Evolutionary conservation across 768 basidiomycete genomes (phyloP).

Genomic region (Termitomyces sp.): DNA sequence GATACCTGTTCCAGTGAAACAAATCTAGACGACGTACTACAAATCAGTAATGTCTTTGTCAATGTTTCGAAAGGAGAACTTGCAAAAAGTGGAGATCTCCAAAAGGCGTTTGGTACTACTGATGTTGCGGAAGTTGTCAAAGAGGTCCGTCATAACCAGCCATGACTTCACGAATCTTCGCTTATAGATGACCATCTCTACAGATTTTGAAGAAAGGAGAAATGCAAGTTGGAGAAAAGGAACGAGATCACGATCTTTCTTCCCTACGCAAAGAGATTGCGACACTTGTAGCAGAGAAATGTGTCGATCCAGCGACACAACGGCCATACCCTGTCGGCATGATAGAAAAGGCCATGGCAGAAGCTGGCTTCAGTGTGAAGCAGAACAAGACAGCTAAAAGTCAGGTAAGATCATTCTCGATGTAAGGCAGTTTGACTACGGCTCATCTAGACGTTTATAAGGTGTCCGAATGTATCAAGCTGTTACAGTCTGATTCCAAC

Average conservation of each 20-base stretch:
- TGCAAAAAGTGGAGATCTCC: constrained; percentile 83
- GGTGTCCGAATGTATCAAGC: constrained; percentile 88
- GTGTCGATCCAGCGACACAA: constrained; percentile 89
- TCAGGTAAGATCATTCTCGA: constrained; percentile 51
- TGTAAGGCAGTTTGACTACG: neutral
- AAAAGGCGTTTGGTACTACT: constrained; percentile 86
- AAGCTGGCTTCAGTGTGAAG: constrained; percentile 90
- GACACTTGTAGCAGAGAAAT: constrained; percentile 92
- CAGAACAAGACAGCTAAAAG: constrained; percentile 89
- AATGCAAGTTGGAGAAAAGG: constrained; percentile 95
- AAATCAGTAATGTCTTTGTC: constrained; percentile 92
- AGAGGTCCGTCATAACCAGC: constrained; percentile 51
- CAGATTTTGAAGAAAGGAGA: constrained; percentile 96
- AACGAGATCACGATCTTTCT: constrained; percentile 85
- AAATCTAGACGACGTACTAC: constrained; percentile 91
- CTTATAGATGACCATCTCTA: neutral
- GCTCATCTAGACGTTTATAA: constrained; percentile 20
- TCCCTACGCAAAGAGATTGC: constrained; percentile 87
- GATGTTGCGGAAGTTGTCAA: constrained; percentile 71
- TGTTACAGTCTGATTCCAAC: constrained; percentile 76
- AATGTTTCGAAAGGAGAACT: constrained; percentile 97
- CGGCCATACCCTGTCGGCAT: constrained; percentile 90
- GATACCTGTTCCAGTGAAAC: constrained; percentile 59
- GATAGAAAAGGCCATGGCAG: constrained; percentile 97
- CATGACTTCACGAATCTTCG: neutral